These are phyloP conservation scores for Gonapodya prolifera DNA, from an alignment of 192 early-diverging fungal species.

Conservation along the genomic window DNA sequence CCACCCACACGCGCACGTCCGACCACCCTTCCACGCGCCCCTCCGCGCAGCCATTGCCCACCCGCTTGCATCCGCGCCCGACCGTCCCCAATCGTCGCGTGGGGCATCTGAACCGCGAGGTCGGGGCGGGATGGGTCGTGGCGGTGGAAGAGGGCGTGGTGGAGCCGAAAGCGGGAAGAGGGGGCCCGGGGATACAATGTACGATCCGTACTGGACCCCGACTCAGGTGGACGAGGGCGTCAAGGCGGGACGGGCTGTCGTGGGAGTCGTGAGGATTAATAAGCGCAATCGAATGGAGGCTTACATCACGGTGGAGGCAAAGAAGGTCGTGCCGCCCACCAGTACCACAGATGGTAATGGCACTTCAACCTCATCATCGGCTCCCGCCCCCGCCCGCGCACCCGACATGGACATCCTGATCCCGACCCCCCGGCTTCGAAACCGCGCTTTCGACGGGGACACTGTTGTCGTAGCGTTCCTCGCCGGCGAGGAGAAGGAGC, in stretches of 20 bases:
- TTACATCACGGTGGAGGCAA: not conserved
- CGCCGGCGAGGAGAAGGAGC: conserved; percentile 47
- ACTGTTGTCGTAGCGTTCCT: conserved; percentile 63
- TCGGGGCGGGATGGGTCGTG: not conserved
- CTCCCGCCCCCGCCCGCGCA: not conserved
- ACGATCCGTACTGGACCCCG: not conserved
- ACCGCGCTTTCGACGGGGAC: conserved; percentile 77
- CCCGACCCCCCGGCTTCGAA: conserved; percentile 57
- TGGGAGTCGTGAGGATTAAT: not conserved
- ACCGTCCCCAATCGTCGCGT: not conserved
- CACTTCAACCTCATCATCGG: not conserved
- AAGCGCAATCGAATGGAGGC: not conserved
- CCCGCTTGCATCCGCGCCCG: not conserved
- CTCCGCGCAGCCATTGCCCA: not conserved
- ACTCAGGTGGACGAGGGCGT: not conserved
- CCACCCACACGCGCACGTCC: too few species aligned
- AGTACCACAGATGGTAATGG: not conserved
- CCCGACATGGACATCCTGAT: conserved; percentile 61
- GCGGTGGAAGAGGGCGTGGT: not conserved
- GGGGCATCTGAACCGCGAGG: not conserved
- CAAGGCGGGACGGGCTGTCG: not conserved
- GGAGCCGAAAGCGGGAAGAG: not conserved
- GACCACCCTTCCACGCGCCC: not conserved
- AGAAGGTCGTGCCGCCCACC: not conserved
- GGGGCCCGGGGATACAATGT: not conserved